Conservation (phyloP, 139 green algal species). For the Haematococcus lacustris region DNA sequence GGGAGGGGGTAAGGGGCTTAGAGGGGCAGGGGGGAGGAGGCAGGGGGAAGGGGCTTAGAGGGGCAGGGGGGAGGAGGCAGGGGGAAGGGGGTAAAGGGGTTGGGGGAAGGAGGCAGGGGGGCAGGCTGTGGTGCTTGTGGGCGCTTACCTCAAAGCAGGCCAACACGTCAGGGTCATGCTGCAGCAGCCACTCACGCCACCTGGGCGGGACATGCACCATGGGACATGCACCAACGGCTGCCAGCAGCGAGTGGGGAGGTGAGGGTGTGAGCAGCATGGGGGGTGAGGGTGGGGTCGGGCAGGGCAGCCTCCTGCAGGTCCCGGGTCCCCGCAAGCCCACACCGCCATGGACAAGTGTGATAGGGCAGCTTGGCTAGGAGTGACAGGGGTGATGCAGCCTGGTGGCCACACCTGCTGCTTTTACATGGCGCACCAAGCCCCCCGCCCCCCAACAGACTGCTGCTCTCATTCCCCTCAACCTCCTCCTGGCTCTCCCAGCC, state of each 20-base stretch:
- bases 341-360: background rate
- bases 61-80: background rate
- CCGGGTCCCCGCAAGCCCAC: background rate
- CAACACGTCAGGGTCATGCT: constrained; percentile 53
- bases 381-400: no score
- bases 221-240: no score
- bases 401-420: no score
- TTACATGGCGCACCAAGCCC: no score
- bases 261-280: no score
- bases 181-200: constrained; percentile 43
- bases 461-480: no score
- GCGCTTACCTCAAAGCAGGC: constrained; percentile 51
- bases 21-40: background rate
- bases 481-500: no score
- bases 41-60: background rate
- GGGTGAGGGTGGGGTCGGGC: no score
- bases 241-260: no score
- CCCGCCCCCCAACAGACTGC: no score
- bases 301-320: constrained; percentile 46
- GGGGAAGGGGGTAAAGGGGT: background rate
- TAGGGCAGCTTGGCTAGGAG: no score
- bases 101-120: background rate
- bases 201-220: no score
- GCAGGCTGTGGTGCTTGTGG: background rate
- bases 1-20: background rate